These are phyloP conservation scores for Kurtzmaniella quercitrusa DNA, from an alignment of 1,139 yeast genomes.

Conservation along the genomic window DNA sequence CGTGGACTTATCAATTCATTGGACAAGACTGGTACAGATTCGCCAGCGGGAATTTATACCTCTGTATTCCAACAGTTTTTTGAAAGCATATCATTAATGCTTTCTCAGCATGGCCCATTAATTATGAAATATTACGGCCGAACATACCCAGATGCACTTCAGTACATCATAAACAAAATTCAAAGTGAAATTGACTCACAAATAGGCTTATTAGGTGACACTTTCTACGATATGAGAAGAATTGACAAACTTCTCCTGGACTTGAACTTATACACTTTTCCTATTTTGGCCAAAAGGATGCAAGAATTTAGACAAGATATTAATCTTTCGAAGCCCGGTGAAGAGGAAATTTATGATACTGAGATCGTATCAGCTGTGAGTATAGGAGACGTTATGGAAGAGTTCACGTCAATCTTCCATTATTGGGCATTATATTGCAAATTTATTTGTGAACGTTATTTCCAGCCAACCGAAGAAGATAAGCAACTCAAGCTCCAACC, in stretches of 20 bases:
- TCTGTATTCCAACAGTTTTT: slow-evolving; percentile 71
- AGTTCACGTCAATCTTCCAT: slow-evolving; percentile 71
- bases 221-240: slow-evolving; percentile 72
- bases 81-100: slow-evolving; percentile 80
- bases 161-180: slow-evolving; percentile 63
- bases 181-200: slow-evolving; percentile 90
- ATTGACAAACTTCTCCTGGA: slow-evolving; percentile 55
- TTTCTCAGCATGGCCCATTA: slow-evolving; percentile 80
- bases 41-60: slow-evolving; percentile 51
- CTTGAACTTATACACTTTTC: slow-evolving; percentile 56
- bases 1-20: slow-evolving; percentile 51
- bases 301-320: slow-evolving; percentile 12
- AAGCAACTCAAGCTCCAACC: slow-evolving; percentile 39
- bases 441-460: slow-evolving; percentile 69
- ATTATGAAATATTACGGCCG: slow-evolving; percentile 68
- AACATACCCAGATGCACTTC: slow-evolving; percentile 51
- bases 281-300: slow-evolving; percentile 29
- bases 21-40: slow-evolving; percentile 29
- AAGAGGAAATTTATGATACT: slow-evolving; percentile 19
- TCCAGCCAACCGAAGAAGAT: slow-evolving; percentile 6
- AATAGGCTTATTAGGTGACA: slow-evolving; percentile 82
- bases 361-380: slow-evolving; percentile 38
- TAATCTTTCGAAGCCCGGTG: slow-evolving; percentile 10
- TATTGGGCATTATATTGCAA: slow-evolving; percentile 84
- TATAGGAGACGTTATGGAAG: slow-evolving; percentile 60